Percentiles rank a stretch among this genome's conserved stretches.
These are phyloP conservation scores for sunflower (Helianthus annuus) DNA, from an alignment of 129 eudicot genomes.

Conservation along the genomic window HanXRQr2.0-SUNRISE NC_035445.2:101970741-101971240, in stretches of 20 bases:
- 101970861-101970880: conserved; percentile 79
- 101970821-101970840: neutral
- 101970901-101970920: conserved; percentile 96
- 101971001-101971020: neutral
- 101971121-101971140: neutral
- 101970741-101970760: conserved; percentile 1
- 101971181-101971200: neutral
- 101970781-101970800: neutral
- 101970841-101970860: conserved; percentile 13
- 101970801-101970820: neutral
- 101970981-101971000: neutral
- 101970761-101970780: conserved; percentile 7
- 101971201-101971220: neutral
- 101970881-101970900: conserved; percentile 98
- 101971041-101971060: too few species aligned
- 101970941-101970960: conserved; percentile 48
- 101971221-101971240: too few species aligned
- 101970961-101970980: neutral
- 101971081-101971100: conserved; percentile 11
- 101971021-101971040: neutral
- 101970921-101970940: conserved; percentile 89
- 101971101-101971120: conserved; percentile 2
- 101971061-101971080: neutral
- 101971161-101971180: neutral
- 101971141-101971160: conserved; percentile 12